These are phyloP conservation scores for Fusarium sulawesiense DNA, from an alignment of 2,329 filamentous ascomycete species.

Conservation along the genomic window DNA sequence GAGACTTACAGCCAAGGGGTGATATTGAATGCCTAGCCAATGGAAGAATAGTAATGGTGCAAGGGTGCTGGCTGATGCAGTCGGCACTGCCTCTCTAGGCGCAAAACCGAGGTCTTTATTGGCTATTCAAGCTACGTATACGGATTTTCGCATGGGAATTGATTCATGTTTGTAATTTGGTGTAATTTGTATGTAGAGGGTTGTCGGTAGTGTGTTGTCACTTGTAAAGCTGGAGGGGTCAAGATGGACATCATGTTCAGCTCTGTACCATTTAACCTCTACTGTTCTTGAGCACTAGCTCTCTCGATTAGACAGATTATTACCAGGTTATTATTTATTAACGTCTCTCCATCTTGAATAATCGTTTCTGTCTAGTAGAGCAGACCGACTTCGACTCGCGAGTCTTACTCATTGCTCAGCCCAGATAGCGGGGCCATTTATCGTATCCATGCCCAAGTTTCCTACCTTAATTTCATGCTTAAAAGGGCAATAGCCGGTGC, in stretches of 20 bases:
- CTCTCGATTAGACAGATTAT: too few relatives aligned
- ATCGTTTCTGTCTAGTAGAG: too few relatives aligned
- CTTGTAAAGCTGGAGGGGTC: neutral
- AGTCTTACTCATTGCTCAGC: neutral
- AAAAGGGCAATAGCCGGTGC: neutral
- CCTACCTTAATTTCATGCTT: neutral
- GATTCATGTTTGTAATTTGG: neutral
- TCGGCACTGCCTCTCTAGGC: neutral
- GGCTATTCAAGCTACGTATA: neutral
- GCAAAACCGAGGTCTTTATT: neutral
- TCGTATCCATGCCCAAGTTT: neutral
- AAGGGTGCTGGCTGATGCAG: neutral
- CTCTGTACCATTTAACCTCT: too few relatives aligned
- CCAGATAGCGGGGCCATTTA: neutral
- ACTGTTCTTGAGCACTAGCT: too few relatives aligned
- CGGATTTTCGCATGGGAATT: neutral
- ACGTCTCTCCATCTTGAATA: too few relatives aligned
- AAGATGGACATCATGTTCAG: neutral
- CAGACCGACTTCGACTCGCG: too few relatives aligned
- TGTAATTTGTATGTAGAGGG: neutral
- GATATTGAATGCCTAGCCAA: neutral
- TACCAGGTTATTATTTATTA: too few relatives aligned
- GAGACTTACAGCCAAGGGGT: neutral
- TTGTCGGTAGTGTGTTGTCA: neutral
- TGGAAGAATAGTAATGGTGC: neutral